These are phyloP conservation scores for Nannizzia gypsea DNA, from an alignment of 2,329 filamentous ascomycete genomes.

Conservation along the genomic window DNA sequence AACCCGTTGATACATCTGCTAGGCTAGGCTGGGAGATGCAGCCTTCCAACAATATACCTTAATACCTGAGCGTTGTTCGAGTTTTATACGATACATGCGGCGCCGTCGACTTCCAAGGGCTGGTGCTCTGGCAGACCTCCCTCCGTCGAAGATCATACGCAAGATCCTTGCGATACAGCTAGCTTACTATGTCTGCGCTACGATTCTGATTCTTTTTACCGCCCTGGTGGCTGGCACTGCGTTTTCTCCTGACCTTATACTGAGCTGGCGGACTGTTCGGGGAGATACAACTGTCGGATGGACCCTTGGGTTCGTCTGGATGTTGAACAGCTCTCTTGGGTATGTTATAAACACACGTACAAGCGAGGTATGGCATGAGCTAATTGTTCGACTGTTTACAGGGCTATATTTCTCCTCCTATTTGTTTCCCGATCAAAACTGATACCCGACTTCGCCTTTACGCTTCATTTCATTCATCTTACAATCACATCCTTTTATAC, in stretches of 20 bases:
- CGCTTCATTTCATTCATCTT: conserved; percentile 73
- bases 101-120: conserved; percentile 53
- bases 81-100: conserved; percentile 17
- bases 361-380: not conserved
- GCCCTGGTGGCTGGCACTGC: conserved; percentile 52
- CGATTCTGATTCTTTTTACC: conserved; percentile 54
- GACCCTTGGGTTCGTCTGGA: conserved; percentile 57
- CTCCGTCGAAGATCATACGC: conserved; percentile 53
- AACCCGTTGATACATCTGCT: not conserved
- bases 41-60: not conserved
- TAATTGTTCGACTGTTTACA: conserved; percentile 27
- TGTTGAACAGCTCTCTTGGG: conserved; percentile 54
- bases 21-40: not conserved
- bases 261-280: conserved; percentile 52
- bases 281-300: conserved; percentile 59
- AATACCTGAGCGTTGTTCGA: not conserved
- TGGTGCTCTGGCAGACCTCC: conserved; percentile 54
- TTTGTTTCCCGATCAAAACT: conserved; percentile 84
- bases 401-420: conserved; percentile 69
- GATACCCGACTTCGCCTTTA: conserved; percentile 86
- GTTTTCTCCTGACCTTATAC: conserved; percentile 47
- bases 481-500: conserved; percentile 68
- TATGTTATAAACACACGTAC: conserved; percentile 29
- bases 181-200: conserved; percentile 52
- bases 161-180: conserved; percentile 55